Conservation (phyloP, 768 basidiomycete genomes). For the Suillus paluster region DNA sequence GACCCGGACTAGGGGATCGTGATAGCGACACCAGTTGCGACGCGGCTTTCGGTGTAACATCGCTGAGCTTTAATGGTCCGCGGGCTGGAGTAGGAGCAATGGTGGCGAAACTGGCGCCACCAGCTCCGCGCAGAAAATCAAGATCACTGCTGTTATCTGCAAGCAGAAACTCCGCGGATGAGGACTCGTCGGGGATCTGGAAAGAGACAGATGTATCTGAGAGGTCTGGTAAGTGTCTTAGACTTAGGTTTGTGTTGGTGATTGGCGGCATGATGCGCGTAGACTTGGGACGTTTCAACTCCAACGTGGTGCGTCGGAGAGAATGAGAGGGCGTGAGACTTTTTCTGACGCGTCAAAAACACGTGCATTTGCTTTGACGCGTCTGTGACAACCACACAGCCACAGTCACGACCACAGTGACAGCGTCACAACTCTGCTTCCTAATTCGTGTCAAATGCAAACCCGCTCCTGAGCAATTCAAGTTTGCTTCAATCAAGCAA, state of each 20-base stretch:
- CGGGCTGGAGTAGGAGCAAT: constrained; percentile 30
- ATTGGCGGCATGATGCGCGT: constrained; percentile 24
- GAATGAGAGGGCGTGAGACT: constrained; percentile 25
- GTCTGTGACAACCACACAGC: constrained; percentile 5
- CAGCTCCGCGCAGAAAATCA: constrained; percentile 46
- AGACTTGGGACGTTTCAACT: background rate
- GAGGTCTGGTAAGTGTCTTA: constrained; percentile 58
- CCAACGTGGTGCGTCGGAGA: background rate
- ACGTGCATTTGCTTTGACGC: constrained; percentile 27
- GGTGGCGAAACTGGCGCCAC: constrained; percentile 43
- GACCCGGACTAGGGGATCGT: constrained; percentile 18
- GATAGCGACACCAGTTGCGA: constrained; percentile 7
- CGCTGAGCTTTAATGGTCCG: constrained; percentile 43
- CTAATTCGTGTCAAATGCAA: constrained; percentile 1
- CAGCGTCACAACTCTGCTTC: background rate
- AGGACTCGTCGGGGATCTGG: constrained; percentile 49
- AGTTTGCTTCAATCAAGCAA: constrained; percentile 10
- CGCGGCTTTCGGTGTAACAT: constrained; percentile 45
- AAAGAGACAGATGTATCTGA: constrained; percentile 49
- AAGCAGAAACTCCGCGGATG: constrained; percentile 38
- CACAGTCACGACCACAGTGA: background rate
- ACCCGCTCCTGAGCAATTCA: constrained; percentile 3
- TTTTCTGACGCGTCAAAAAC: constrained; percentile 28
- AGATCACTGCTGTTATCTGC: constrained; percentile 45
- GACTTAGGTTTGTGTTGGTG: constrained; percentile 47